phyloP scores from a whole-genome alignment of 345 rosid species.

The Dipteronia sinensis region DNA sequence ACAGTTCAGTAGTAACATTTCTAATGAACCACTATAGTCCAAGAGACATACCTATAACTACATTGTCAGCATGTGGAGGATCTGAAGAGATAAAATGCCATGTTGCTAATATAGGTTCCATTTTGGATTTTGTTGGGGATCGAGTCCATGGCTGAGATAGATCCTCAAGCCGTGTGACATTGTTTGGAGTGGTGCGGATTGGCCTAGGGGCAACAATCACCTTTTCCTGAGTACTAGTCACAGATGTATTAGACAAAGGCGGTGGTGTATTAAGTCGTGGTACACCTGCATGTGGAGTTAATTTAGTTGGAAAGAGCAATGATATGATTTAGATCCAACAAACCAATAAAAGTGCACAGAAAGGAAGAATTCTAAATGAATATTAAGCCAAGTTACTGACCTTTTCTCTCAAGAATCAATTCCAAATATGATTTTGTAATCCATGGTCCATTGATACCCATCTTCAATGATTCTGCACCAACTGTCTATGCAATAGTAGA shows the following conservation, averaged over 20 bases:
- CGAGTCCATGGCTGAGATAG: slow-evolving; percentile 99
- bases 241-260: slow-evolving; percentile 52
- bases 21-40: slow-evolving; percentile 6
- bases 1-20: slow-evolving; percentile 20
- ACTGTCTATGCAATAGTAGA: slow-evolving; percentile 61
- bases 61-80: slow-evolving; percentile 49
- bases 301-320: slow-evolving; percentile 26
- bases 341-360: slow-evolving; percentile 26
- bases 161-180: slow-evolving; percentile 83
- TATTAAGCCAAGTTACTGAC: slow-evolving; percentile 39
- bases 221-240: slow-evolving; percentile 61
- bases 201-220: slow-evolving; percentile 87
- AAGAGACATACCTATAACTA: slow-evolving; percentile 61
- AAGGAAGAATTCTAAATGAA: slow-evolving; percentile 6
- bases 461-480: slow-evolving; percentile 86
- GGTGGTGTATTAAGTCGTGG: slow-evolving; percentile 98
- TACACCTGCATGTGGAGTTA: slow-evolving; percentile 65
- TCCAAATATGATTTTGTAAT: slow-evolving; percentile 95
- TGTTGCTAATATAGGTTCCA: slow-evolving; percentile 84
- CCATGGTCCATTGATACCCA: slow-evolving; percentile 88
- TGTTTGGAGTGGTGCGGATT: slow-evolving; percentile 77
- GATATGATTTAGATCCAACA: slow-evolving; percentile 4
- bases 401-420: slow-evolving; percentile 92
- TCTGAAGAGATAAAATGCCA: slow-evolving; percentile 70
- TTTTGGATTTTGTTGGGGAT: slow-evolving; percentile 95